Base-by-base conservation (phyloP, 2,329 filamentous ascomycete species). In the Fusarium lyarnte region DNA sequence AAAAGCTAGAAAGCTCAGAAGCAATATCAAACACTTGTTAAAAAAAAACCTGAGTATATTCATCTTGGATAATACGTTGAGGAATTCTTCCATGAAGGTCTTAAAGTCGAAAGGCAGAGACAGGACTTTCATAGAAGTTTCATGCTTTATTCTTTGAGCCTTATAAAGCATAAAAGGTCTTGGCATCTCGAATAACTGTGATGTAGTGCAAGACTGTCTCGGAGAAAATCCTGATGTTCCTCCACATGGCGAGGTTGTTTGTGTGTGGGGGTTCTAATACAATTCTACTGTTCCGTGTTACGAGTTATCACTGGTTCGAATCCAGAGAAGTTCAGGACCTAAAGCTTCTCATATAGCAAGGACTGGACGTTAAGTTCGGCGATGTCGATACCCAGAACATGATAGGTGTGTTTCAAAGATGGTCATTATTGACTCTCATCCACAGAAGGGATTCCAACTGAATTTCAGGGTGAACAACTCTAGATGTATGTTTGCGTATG, bases 1-100 rank as follows among this genome's bases (percentile, higher is more conserved):
- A 61, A 58, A 65, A 42, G 29, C 35, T 57, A 59, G 46, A 57
- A 58, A 53, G 31, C 41, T 29, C 45, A 42, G 39, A 72, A 61
- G 35, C 46, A 58, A 72, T 42, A 69, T 43, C 31, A 52, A 72
- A 69, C n/a, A 54, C 36, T 19, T 23, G 52, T 49, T n/a, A n/a
- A 23, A 33, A 23, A 33, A 23, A 11, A 33, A 23, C 29, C 25
- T 19, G 39, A 31, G 12, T 23, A 14, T 25, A 19, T 46, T 38
- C 47, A 10, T 23, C 25, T 23, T n/a, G 29, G 31, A 53, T 12
- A 27, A 27, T n/a, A 35, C 19, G n/a, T 23, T 33, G 10, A 27
- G 25, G 21, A n/a, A 29, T 23, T 23, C 7, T 64, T 17, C 14
- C 23, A 53, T 53, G 21, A 13, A 53, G 25, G 19, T 16, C 16